Percentiles rank a stretch among this genome's conserved stretches.
These are phyloP conservation scores for Coemansia sp. DNA, from an alignment of 192 early-diverging fungal genomes.

Conservation along the genomic window DNA sequence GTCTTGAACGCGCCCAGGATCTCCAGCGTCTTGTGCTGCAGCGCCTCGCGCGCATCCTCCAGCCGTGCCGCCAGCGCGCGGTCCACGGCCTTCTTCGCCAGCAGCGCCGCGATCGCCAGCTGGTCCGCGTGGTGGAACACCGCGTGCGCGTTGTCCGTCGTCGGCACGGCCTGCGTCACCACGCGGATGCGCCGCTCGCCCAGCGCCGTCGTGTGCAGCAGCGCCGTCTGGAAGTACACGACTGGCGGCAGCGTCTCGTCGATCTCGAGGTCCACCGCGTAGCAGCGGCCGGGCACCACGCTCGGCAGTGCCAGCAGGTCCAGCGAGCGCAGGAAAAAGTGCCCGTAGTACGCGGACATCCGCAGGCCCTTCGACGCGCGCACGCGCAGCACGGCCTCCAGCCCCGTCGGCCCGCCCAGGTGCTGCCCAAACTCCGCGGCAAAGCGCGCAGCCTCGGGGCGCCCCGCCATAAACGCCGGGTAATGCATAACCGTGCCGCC, in stretches of 20 bases:
- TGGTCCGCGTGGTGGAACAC: slow-evolving; percentile 83
- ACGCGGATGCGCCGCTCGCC: slow-evolving; percentile 96
- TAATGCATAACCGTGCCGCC: slow-evolving; percentile 89
- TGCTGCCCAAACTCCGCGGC: slow-evolving; percentile 78
- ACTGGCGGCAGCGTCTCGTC: slow-evolving; percentile 63
- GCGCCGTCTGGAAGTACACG: slow-evolving; percentile 93
- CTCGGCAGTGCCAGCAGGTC: slow-evolving; percentile 90
- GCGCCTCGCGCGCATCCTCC: slow-evolving; percentile 91
- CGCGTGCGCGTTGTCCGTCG: slow-evolving; percentile 76
- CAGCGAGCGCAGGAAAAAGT: slow-evolving; percentile 95
- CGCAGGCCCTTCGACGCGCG: slow-evolving; percentile 86
- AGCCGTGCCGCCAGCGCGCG: slow-evolving; percentile 79
- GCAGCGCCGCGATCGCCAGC: slow-evolving; percentile 73
- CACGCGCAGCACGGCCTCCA: slow-evolving; percentile 92
- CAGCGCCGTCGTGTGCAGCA: slow-evolving; percentile 84
- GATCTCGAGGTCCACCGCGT: slow-evolving; percentile 85
- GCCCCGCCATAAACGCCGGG: slow-evolving; percentile 80
- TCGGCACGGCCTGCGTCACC: slow-evolving; percentile 83
- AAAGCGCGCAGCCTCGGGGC: slow-evolving; percentile 84
- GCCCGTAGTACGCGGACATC: slow-evolving; percentile 91
- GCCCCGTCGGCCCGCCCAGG: slow-evolving; percentile 72
- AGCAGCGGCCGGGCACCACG: slow-evolving; percentile 89
- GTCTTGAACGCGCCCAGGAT: slow-evolving; percentile 90
- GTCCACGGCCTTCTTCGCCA: slow-evolving; percentile 92
- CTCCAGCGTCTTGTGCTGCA: slow-evolving; percentile 83